Evolutionary conservation across 1,284 basidiomycete species (phyloP).

Genomic region (Naganishia cerealis): DNA sequence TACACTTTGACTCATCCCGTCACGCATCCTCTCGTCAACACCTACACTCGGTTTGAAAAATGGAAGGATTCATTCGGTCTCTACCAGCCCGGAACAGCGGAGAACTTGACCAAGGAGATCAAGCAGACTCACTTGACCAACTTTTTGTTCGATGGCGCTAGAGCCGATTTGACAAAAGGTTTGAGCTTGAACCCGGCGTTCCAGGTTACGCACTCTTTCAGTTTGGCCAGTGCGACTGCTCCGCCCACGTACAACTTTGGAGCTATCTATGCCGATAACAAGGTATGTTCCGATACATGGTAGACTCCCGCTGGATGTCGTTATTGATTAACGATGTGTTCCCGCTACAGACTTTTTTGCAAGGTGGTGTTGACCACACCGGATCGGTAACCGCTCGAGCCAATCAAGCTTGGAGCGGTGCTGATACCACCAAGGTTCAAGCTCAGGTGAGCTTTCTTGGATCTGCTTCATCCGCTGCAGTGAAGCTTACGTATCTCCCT

Average conservation of each 20-base stretch:
- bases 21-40: constrained; percentile 61
- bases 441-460: constrained; percentile 70
- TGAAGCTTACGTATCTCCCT: constrained; percentile 44
- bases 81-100: constrained; percentile 82
- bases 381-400: constrained; percentile 84
- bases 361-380: constrained; percentile 90
- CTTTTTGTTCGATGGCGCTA: constrained; percentile 93
- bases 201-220: constrained; percentile 96
- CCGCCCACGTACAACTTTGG: constrained; percentile 89
- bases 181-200: constrained; percentile 91
- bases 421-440: constrained; percentile 82
- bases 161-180: constrained; percentile 93
- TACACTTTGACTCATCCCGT: constrained; percentile 48
- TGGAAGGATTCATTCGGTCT: constrained; percentile 79
- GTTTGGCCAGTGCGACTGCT: constrained; percentile 60
- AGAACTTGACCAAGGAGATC: constrained; percentile 86
- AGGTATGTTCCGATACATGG: constrained; percentile 58
- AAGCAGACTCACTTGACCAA: constrained; percentile 87
- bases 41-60: constrained; percentile 69
- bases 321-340: neutral
- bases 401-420: constrained; percentile 83
- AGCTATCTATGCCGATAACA: constrained; percentile 84
- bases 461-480: neutral
- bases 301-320: neutral
- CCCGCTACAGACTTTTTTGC: constrained; percentile 71